Base-by-base conservation (phyloP, 345 rosid species). In the Moringa oleifera region DNA sequence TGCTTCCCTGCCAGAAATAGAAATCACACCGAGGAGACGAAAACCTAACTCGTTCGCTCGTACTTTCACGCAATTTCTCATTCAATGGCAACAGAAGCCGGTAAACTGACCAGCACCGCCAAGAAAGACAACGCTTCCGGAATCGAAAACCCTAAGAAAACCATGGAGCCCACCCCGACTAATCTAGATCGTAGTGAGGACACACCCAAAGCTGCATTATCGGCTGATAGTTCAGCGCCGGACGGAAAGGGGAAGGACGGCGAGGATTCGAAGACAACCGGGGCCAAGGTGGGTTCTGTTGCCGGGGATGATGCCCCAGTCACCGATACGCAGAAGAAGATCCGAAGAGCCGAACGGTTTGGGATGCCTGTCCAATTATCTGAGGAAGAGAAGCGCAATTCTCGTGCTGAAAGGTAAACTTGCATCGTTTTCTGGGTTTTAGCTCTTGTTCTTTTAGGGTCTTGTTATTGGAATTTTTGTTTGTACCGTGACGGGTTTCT, bases 271-370 rank as follows among this genome's bases (percentile, higher is more conserved):
- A 80, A 80, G 72, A 60, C 37, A 45, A 22, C 36, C 61, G 68
- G 0, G 12, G 18, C 74, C 25, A 8, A 74, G 1, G 36, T 36
- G 62, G 74, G 64, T 61, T 55, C 83, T 20, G 53, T 25, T 24
- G 65, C 69, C 0, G 84, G 59, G 15, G 62, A 80, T 66, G 24
- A 4, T n/a, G 84, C 68, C 31, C 73, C 77, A 5, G 85, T 70
- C 19, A 67, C 83, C 63, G 79, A 81, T 55, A 67, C 77, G 33
- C 84, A 83, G 85, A 90, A 81, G 73, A 90, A 90, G 86, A 86
- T 86, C 53, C 92, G 86, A 22, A 88, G 99, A 50, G 99, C 99
- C 7, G 97, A 94, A 83, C 80, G 99, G 57, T 94, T 94, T 54
- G 99, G 97, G 2, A 71, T 88, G 52, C 75, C 81, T 19, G 92